Base-by-base conservation (phyloP, 2,329 filamentous ascomycete species). In the Fusarium brachygibbosum region DNA sequence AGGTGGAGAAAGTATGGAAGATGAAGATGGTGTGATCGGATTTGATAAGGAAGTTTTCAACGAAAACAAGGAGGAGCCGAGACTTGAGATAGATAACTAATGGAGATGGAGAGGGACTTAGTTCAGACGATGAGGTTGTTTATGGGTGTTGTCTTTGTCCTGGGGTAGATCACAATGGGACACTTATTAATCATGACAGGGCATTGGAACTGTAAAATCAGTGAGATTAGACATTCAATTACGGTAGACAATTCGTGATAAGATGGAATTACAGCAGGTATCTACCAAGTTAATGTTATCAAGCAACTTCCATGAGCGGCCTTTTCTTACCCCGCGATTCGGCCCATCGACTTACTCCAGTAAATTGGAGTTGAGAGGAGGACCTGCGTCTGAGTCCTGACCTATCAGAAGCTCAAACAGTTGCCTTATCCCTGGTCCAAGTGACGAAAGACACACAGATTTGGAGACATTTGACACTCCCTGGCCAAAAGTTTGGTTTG, bases 261-360 rank as follows among this genome's bases (percentile, higher is more conserved):
- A 23, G 29, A 32, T 23, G 35, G 13, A 19, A 51, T 28, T 46
- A 23, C n/a, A 40, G 55, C 25, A 29, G 11, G 9, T 29, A 17
- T 44, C 25, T 28, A 38, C 25, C 19, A 7, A 51, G 32, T 40
- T n/a, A 19, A 28, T 19, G 48, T 11, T 38, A 28, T 51, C 34
- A 28, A 51, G 8, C 25, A 51, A 28, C 19, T 13, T n/a, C n/a
- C n/a, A n/a, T 16, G 37, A 66, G 62, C 69, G 66, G 66, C 37
- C 66, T 66, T 68, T 57, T 59, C 46, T 51, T 69, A 62, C 58
- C 59, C 67, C 57, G 68, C 60, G 58, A 46, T 58, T 56, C 21
- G 41, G 28, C 28, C 34, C n/a, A 44, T 52, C 25, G 23, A 29
- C 34, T 29, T 37, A 50, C 32, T 38, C 34, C 25, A 52, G 35